Percentiles rank a stretch among this genome's conserved stretches.
Conservation (phyloP, 768 basidiomycete species). For the Mycena galericulata region DNA sequence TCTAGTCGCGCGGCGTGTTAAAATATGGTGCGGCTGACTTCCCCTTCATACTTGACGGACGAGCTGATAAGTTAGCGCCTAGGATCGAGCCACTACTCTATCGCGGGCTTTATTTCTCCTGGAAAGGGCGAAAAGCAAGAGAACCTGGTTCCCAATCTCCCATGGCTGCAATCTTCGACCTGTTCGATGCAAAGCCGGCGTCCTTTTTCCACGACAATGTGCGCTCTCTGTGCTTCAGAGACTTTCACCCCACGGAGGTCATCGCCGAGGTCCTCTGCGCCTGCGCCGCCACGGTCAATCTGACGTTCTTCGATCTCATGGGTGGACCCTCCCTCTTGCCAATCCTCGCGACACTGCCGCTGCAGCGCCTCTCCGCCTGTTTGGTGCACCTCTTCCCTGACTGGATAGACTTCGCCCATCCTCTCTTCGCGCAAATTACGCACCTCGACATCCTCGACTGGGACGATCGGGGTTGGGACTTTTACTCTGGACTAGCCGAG, state of each 20-base stretch:
- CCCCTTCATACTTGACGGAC: neutral
- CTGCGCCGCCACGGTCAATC: neutral
- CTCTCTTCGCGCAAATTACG: constrained; percentile 4
- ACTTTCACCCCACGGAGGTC: neutral
- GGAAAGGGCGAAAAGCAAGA: neutral
- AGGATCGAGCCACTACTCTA: too few species aligned
- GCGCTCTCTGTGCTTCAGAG: neutral
- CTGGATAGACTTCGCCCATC: neutral
- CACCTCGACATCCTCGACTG: constrained; percentile 7
- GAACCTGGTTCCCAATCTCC: neutral
- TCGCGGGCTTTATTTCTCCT: neutral
- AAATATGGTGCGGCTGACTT: neutral
- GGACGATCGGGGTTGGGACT: neutral
- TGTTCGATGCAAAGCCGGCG: neutral
- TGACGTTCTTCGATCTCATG: neutral
- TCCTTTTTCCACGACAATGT: neutral
- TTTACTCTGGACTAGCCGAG: neutral
- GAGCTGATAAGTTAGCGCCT: neutral
- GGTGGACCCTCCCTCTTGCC: neutral
- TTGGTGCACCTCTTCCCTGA: neutral
- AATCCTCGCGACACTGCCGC: neutral
- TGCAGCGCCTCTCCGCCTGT: neutral
- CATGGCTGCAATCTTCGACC: neutral
- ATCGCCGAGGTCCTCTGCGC: neutral
- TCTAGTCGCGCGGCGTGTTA: neutral